Evolutionary conservation across 1,284 basidiomycete species (phyloP).

Genomic region (Polyporus tsugae): DNA sequence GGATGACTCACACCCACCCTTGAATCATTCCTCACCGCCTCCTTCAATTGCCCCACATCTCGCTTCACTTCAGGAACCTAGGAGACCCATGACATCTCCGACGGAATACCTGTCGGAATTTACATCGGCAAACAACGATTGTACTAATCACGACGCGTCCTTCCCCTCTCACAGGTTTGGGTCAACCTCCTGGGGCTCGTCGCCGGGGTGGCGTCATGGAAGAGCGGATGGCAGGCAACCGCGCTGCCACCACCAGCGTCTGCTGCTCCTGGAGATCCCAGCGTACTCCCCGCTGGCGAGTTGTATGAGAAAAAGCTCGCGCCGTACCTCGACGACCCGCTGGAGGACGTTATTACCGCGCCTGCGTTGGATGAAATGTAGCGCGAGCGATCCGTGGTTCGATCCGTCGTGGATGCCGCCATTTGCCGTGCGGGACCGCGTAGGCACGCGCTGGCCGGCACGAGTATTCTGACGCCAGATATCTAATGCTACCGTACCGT

Average conservation of each 20-base stretch:
- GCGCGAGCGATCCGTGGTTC: neutral
- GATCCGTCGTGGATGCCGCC: neutral
- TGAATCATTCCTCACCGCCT: neutral
- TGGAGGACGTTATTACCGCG: conserved; percentile 32
- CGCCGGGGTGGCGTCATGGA: conserved; percentile 71
- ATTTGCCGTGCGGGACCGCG: neutral
- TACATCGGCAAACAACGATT: neutral
- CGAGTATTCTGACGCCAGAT: neutral
- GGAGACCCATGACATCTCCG: conserved; percentile 6
- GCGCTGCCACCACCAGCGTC: conserved; percentile 49
- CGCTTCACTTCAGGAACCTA: neutral
- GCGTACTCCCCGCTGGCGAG: conserved; percentile 18
- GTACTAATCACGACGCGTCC: neutral
- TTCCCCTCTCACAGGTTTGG: conserved; percentile 56
- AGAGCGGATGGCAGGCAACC: conserved; percentile 80
- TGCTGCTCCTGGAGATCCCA: conserved; percentile 10
- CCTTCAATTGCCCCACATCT: neutral
- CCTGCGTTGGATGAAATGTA: conserved; percentile 32
- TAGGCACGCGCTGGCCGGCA: neutral
- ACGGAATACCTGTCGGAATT: neutral
- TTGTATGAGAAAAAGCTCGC: conserved; percentile 30
- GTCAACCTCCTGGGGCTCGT: conserved; percentile 68
- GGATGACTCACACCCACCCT: neutral
- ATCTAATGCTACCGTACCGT: neutral
- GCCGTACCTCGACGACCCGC: conserved; percentile 28